Base-by-base conservation (phyloP, 768 basidiomycete species). In the Trametes cinnabarina region DNA sequence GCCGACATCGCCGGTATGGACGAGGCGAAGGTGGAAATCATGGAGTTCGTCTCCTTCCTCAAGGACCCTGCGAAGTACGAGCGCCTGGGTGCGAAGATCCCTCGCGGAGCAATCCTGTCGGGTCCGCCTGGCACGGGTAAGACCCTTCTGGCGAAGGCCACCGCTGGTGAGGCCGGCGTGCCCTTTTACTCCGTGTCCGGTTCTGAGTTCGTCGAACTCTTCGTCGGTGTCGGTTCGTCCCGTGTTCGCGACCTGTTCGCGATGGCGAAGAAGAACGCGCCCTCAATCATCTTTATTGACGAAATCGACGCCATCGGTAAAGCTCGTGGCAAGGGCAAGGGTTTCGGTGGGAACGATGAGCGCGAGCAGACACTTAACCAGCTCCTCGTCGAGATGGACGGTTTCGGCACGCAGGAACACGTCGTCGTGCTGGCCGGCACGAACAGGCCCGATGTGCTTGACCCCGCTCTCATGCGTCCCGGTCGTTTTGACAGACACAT, bases 271-370 rank as follows among this genome's bases (percentile, higher is more conserved):
- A 98, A 98, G 79, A 85, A 97, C 69, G 94, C 97, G 0, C 97
- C 97, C 0, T 95, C 93, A 70, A 99, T 99, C 79, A 92, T 99
- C 71, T 99, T 99, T 75, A 84, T 99, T 62, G 97, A 99, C 73
- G 97, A 99, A 76, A 99, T 99, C 62, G 97, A 99, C 71, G 97
- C 97, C 50, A 98, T 99, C 65, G 97, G 97, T 55, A 98, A 98
- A 76, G 82, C 92, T 17, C 83, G 97, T 68, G 89, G 83, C 47
- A 87, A 87, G 69, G 79, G 81, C 22, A 83, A 89, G 54, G 85
- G 83, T 62, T 85, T 92, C 50, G 94, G 96, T 32, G 86, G 96
- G 5, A 98, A 98, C 73, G 96, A 98, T 69, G 97, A 99, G 72
- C 86, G 97, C 28, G 97, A 99, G 74, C 92, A 91, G 1, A 99